These are phyloP conservation scores for Brachypodium distachyon DNA, from an alignment of 202 grass and related monocot genomes.

Conservation along the genomic window DNA sequence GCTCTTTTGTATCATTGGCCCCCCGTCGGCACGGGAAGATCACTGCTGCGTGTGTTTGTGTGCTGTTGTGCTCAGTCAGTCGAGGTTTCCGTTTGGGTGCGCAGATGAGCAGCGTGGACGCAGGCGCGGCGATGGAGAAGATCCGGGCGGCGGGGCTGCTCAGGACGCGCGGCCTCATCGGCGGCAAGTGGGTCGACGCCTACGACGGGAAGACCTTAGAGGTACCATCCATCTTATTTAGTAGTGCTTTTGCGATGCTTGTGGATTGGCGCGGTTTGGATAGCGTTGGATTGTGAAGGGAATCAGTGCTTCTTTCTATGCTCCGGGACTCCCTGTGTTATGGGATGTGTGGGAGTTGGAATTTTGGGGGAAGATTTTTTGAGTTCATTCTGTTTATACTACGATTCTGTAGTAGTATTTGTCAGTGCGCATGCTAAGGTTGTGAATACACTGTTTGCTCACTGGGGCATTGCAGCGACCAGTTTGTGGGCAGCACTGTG, in stretches of 20 bases:
- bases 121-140: constrained; percentile 46
- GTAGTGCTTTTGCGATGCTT: background rate
- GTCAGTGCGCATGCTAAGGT: background rate
- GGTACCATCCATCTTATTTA: constrained; percentile 13
- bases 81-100: background rate
- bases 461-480: background rate
- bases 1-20: background rate
- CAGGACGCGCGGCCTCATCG: constrained; percentile 72
- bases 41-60: too few species aligned
- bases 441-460: background rate
- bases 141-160: constrained; percentile 65
- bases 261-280: background rate
- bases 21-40: background rate
- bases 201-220: constrained; percentile 81
- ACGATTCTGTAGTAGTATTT: background rate
- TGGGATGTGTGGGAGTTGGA: background rate
- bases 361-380: background rate
- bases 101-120: constrained; percentile 52
- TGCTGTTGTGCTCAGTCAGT: background rate
- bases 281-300: background rate
- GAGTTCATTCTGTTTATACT: background rate
- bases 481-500: background rate
- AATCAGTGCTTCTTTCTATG: background rate
- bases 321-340: background rate
- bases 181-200: constrained; percentile 77